Conservation (phyloP, 2,329 filamentous ascomycete species). For the Rosellinia necatrix region DNA sequence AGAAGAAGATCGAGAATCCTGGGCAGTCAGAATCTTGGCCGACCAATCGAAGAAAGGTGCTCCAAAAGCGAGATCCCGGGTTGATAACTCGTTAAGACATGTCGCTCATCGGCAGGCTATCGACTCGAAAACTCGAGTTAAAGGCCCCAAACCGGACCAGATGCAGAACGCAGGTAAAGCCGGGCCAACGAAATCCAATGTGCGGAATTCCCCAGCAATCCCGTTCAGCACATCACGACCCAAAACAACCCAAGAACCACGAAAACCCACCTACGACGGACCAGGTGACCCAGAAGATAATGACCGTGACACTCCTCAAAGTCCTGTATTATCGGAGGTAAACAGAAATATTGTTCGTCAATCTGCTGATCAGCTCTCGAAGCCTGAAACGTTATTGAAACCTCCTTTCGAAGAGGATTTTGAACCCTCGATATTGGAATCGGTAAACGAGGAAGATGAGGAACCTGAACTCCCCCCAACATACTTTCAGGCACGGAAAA, state of each 20-base stretch:
- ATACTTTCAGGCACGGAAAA: constrained; percentile 30
- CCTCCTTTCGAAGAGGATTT: constrained; percentile 32
- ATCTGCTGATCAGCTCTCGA: constrained; percentile 28
- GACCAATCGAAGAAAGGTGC: constrained; percentile 27
- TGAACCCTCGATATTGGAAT: constrained; percentile 40
- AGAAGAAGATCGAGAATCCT: constrained; percentile 22
- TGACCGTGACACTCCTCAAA: background rate
- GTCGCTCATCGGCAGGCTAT: constrained; percentile 19
- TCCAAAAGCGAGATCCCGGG: constrained; percentile 9
- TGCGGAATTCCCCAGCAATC: background rate
- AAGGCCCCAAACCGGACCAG: constrained; percentile 25
- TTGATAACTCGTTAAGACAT: constrained; percentile 17
- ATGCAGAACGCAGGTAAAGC: constrained; percentile 17
- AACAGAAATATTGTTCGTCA: constrained; percentile 37
- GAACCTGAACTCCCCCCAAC: constrained; percentile 39
- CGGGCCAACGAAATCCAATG: background rate
- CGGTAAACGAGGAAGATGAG: constrained; percentile 41
- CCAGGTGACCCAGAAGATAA: constrained; percentile 26
- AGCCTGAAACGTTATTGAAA: constrained; percentile 18
- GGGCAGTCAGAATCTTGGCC: constrained; percentile 28
- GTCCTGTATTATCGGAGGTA: constrained; percentile 34
- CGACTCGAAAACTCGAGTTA: constrained; percentile 16
- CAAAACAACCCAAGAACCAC: constrained; percentile 8
- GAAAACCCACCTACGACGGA: constrained; percentile 26
- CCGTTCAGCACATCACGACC: background rate